Percentiles rank a stretch among this genome's conserved stretches.
Evolutionary conservation across 768 basidiomycete genomes (phyloP).

Genomic region (Leccinum barrowsii): DNA sequence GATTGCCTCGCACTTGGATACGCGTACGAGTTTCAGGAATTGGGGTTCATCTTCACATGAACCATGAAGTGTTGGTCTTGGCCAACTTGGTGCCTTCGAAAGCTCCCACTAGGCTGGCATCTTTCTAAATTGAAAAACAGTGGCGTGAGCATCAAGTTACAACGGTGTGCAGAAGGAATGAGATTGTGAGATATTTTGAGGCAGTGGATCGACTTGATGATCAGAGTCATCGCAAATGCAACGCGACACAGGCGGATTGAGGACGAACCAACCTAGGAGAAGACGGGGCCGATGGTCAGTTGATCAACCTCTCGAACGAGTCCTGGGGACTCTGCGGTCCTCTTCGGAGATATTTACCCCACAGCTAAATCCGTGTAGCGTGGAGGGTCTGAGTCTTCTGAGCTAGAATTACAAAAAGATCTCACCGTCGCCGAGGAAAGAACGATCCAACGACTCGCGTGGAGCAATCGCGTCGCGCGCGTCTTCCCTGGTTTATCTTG

Average conservation of each 20-base stretch:
- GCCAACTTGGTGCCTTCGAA: neutral
- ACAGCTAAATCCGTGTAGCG: neutral
- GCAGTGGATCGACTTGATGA: neutral
- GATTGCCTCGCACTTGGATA: neutral
- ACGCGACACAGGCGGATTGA: neutral
- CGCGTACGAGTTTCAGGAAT: neutral
- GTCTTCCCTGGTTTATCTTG: neutral
- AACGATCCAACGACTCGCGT: neutral
- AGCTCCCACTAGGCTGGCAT: neutral
- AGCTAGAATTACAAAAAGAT: neutral
- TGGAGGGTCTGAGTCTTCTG: neutral
- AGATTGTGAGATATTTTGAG: too few relatives aligned
- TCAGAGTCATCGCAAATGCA: neutral
- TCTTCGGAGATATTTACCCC: neutral
- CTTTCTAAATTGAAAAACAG: neutral
- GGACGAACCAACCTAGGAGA: neutral
- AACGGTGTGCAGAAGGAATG: too few relatives aligned
- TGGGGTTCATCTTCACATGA: slow-evolving; percentile 4
- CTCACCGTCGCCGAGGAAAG: neutral
- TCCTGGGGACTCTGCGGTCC: neutral
- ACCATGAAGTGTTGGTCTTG: neutral
- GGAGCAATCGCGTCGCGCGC: neutral
- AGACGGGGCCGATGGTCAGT: neutral
- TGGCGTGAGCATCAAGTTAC: neutral
- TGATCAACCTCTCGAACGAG: neutral